These are phyloP conservation scores for Trapa bicornis DNA, from an alignment of 345 rosid genomes.

Conservation along the genomic window DNA sequence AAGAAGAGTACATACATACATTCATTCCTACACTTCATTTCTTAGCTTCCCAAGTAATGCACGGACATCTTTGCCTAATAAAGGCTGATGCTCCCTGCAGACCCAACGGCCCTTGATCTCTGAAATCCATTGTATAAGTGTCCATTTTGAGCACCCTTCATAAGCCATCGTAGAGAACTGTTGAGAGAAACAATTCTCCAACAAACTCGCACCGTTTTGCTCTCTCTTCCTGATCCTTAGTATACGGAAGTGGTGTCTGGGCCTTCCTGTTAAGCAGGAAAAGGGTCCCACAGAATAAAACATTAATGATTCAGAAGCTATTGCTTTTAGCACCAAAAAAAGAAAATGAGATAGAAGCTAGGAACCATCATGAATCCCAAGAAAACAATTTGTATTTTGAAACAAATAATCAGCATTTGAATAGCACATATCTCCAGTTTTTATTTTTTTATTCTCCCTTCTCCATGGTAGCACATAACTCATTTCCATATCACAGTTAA, in stretches of 20 bases:
- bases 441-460: too few relatives aligned
- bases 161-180: slow-evolving; percentile 43
- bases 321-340: too few relatives aligned
- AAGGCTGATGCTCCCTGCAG: neutral
- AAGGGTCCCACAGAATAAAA: neutral
- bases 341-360: too few relatives aligned
- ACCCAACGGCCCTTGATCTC: neutral
- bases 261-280: slow-evolving; percentile 28
- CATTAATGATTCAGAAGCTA: neutral
- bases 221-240: slow-evolving; percentile 71
- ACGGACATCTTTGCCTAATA: neutral
- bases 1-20: too few relatives aligned
- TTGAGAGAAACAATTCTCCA: slow-evolving; percentile 58
- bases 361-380: neutral
- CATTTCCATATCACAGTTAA: neutral
- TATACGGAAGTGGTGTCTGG: slow-evolving; percentile 40
- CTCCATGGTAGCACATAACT: too few relatives aligned
- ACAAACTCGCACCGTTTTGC: slow-evolving; percentile 54
- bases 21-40: too few relatives aligned
- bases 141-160: slow-evolving; percentile 7
- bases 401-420: neutral
- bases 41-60: neutral
- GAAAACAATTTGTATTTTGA: neutral
- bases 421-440: neutral
- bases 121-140: neutral